These are phyloP conservation scores for Globomyces pollinis-pini DNA, from an alignment of 192 early-diverging fungal genomes.

Conservation along the genomic window DNA sequence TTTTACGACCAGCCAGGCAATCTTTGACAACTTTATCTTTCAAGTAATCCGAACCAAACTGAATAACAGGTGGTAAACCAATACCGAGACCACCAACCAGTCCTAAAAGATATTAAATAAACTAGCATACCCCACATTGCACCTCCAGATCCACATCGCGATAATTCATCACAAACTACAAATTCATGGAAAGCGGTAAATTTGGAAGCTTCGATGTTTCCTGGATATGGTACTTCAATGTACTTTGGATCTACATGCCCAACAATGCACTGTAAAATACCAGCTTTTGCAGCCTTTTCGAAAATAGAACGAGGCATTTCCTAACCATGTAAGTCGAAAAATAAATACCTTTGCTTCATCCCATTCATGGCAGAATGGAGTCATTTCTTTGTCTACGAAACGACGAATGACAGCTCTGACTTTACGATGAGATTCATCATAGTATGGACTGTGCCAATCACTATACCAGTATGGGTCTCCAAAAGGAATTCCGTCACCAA, in stretches of 20 bases:
- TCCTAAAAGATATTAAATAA: too few species aligned
- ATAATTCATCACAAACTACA: constrained; percentile 71
- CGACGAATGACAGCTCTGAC: constrained; percentile 33
- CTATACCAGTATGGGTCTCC: constrained; percentile 74
- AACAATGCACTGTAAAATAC: constrained; percentile 59
- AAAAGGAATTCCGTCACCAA: constrained; percentile 69
- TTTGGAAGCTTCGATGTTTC: constrained; percentile 18
- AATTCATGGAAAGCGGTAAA: constrained; percentile 65
- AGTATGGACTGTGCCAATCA: constrained; percentile 64
- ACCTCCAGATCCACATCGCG: constrained; percentile 74
- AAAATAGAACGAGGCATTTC: constrained; percentile 62
- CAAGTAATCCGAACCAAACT: constrained; percentile 62
- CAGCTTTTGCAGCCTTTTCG: constrained; percentile 64
- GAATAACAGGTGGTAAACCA: constrained; percentile 66
- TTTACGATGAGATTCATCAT: constrained; percentile 64
- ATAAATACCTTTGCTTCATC: constrained; percentile 74
- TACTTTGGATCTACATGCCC: constrained; percentile 33
- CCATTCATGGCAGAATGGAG: constrained; percentile 68
- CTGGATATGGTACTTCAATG: constrained; percentile 2
- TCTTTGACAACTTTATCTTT: constrained; percentile 57
- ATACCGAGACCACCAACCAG: constrained; percentile 60
- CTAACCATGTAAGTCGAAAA: constrained; percentile 14
- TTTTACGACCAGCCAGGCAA: constrained; percentile 64
- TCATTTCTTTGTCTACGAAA: constrained; percentile 77
- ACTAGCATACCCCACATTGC: constrained; percentile 75